Percentiles rank a stretch among this genome's conserved stretches.
Conservation (phyloP, 2,329 filamentous ascomycete genomes). For the Ascochyta viciae-villosae region DNA sequence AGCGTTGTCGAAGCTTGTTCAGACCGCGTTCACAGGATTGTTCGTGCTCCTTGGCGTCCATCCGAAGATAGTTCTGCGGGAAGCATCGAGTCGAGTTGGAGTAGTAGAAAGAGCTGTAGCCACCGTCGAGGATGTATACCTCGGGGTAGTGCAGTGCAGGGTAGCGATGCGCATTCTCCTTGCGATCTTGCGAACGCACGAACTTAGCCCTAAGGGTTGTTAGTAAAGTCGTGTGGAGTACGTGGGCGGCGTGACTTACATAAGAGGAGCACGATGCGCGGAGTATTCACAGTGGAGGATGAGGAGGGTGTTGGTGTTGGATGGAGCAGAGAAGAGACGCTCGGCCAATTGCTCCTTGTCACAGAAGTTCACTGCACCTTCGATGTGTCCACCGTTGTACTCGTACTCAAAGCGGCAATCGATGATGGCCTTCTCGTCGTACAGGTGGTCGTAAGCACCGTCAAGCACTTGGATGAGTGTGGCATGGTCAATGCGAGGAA, state of each 20-base stretch:
- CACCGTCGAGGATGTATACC: constrained; percentile 94
- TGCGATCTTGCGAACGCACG: constrained; percentile 87
- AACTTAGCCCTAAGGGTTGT: constrained; percentile 72
- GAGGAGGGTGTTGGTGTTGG: constrained; percentile 78
- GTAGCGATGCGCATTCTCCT: constrained; percentile 83
- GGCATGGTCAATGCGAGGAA: constrained; percentile 83
- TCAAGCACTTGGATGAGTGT: constrained; percentile 89
- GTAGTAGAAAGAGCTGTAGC: constrained; percentile 91
- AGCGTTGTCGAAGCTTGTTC: constrained; percentile 88
- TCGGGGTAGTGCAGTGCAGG: constrained; percentile 93
- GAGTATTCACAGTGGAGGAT: constrained; percentile 99
- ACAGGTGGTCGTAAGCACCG: constrained; percentile 78
- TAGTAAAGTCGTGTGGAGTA: constrained; percentile 16
- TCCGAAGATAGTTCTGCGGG: constrained; percentile 95
- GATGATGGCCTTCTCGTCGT: constrained; percentile 83
- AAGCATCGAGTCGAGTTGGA: constrained; percentile 82
- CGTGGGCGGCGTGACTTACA: constrained; percentile 58
- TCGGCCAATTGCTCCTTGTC: constrained; percentile 87
- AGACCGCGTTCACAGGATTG: constrained; percentile 93
- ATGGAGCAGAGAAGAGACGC: constrained; percentile 71
- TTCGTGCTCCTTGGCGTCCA: constrained; percentile 91
- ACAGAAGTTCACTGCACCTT: constrained; percentile 93
- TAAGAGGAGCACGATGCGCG: constrained; percentile 91
- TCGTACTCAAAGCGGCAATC: constrained; percentile 99
- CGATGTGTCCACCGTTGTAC: constrained; percentile 94